Conservation (phyloP, 1,284 basidiomycete genomes). For the Takashimella tepidaria region DNA sequence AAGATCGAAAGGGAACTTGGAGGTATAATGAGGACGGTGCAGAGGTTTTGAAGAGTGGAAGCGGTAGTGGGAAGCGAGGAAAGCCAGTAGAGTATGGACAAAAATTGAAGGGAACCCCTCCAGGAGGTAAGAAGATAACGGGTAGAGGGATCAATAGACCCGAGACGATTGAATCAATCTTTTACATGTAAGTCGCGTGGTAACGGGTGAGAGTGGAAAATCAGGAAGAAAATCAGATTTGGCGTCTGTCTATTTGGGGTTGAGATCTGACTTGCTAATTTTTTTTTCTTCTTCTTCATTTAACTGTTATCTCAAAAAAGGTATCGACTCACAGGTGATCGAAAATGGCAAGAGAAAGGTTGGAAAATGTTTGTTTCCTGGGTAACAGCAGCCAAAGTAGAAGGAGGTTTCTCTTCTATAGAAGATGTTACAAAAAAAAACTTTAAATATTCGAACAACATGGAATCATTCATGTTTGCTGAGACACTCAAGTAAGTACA, state of each 20-base stretch:
- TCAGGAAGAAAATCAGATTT: too few relatives aligned
- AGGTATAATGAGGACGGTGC: slow-evolving; percentile 28
- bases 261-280: too few relatives aligned
- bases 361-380: slow-evolving; percentile 58
- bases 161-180: slow-evolving; percentile 56
- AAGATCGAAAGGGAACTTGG: slow-evolving; percentile 20
- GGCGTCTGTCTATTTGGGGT: too few relatives aligned
- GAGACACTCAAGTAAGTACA: slow-evolving; percentile 52
- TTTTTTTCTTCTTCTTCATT: neutral
- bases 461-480: slow-evolving; percentile 55
- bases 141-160: slow-evolving; percentile 49
- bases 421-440: slow-evolving; percentile 47
- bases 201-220: too few relatives aligned
- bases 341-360: slow-evolving; percentile 55
- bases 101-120: slow-evolving; percentile 35
- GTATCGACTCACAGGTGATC: slow-evolving; percentile 55
- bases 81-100: slow-evolving; percentile 35
- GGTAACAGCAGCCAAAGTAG: slow-evolving; percentile 48
- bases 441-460: slow-evolving; percentile 33
- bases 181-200: slow-evolving; percentile 50
- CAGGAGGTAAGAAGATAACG: slow-evolving; percentile 31
- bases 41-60: slow-evolving; percentile 16
- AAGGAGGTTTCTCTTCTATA: slow-evolving; percentile 47
- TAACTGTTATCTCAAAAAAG: slow-evolving; percentile 37
- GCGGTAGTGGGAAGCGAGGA: slow-evolving; percentile 23